Evolutionary conservation across 192 early-diverging fungal species (phyloP), one percentile per base, ranked within the genome.

Genomic region (Pilobolus umbonatus): DNA sequence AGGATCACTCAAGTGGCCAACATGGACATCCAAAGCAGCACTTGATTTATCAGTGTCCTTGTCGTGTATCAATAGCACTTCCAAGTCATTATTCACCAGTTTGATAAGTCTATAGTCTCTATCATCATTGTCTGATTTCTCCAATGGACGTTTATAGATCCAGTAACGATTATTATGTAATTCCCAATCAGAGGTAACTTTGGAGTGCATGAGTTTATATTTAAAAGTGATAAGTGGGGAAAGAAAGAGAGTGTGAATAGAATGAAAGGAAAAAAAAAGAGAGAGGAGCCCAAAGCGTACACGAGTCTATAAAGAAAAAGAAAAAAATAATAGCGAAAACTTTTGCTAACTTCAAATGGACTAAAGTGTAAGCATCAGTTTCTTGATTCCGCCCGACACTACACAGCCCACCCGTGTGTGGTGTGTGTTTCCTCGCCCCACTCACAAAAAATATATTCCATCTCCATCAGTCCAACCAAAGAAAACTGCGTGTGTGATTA

Each of bases 11-110:
- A 88, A 69, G 57, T 87, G 83, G 1, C 91, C 91, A 26, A 94
- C 89, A 66, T 91, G 84, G 22, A 91, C 88, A 73, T 91, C 91
- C 36, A 91, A 55, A 5, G 88, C 85, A 14, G 88, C 88, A 11
- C 83, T 81, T 7, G 86, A 73, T 61, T 93, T 93, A 65, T 91
- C 89, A 12, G 88, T 86, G 14, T 71, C 63, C 8, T 78, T 75
- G 49, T 93, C 91, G 19, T 80, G 81, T 30, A 93, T 80, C 17
- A 93, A 40, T 31, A 93, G 72, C 4, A 75, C 81, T 61, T 90
- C 64, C 17, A 93, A 74, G 19, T 79, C 69, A 65, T 91, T 91
- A 24, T 53, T 52, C 2, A 44, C 57, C 5, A 87, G 72, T 11
- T 63, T 61, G 60, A 87, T 85, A 46, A 82, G 47, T 7, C 75